phyloP scores from a whole-genome alignment of 2,329 filamentous ascomycete species.

The Aureobasidium melanogenum region DNA sequence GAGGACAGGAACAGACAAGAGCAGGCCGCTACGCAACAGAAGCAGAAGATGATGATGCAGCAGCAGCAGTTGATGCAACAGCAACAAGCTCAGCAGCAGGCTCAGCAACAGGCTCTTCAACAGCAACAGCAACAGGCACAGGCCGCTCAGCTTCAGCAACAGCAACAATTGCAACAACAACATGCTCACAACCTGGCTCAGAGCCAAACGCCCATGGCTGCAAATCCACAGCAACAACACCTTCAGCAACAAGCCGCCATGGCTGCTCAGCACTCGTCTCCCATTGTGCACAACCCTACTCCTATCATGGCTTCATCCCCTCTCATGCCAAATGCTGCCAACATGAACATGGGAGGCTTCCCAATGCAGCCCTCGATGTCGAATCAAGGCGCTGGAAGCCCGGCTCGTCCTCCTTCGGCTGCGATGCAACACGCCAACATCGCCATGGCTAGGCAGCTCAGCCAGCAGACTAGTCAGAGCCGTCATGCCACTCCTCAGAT shows the following conservation, averaged over 20 bases:
- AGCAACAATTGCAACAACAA: conserved; percentile 31
- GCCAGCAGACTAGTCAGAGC: conserved; percentile 29
- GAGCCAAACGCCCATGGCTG: conserved; percentile 15
- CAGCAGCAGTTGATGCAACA: conserved; percentile 27
- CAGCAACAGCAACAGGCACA: conserved; percentile 33
- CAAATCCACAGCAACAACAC: conserved; percentile 23
- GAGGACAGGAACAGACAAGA: conserved; percentile 25
- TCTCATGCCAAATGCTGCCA: conserved; percentile 24
- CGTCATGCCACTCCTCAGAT: conserved; percentile 30
- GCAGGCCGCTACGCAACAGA: conserved; percentile 33
- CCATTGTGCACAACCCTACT: conserved; percentile 40
- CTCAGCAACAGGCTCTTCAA: conserved; percentile 28
- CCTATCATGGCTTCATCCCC: conserved; percentile 39
- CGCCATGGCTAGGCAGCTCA: conserved; percentile 28
- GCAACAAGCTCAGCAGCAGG: conserved; percentile 36
- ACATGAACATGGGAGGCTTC: conserved; percentile 32
- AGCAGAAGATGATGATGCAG: conserved; percentile 33
- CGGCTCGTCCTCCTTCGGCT: conserved; percentile 57
- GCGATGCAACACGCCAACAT: conserved; percentile 36
- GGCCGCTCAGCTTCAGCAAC: conserved; percentile 37
- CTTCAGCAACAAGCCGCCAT: conserved; percentile 36
- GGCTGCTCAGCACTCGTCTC: conserved; percentile 53
- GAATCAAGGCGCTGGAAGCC: conserved; percentile 57
- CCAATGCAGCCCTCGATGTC: conserved; percentile 53
- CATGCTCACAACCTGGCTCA: conserved; percentile 16